Evolutionary conservation across 345 rosid species (phyloP), one percentile per base, ranked within the genome.

Genomic region (Durio zibethinus): DNA sequence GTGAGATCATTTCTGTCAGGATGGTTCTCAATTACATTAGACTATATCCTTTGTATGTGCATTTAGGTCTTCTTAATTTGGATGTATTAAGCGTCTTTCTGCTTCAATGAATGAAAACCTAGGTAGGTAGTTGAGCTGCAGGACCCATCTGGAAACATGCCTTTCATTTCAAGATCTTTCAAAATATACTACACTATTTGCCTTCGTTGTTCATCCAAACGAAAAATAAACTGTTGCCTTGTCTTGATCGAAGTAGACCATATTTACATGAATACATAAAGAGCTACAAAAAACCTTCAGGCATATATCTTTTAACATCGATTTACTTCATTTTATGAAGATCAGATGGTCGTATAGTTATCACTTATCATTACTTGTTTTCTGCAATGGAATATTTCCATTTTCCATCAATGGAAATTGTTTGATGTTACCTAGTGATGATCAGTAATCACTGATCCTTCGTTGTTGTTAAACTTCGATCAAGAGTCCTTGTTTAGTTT

Each of bases 121-220:
- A 31, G 43, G 43, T 52, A 71, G 74, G 16, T 7, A 50, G n/a
- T 50, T 16, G 54, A 50, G 18, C 5, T 50, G 54, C 6, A 50
- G 54, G 54, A 50, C 54, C 73, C 36, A 48, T 50, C 43, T 71
- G 43, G 38, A 50, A 48, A 48, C 43, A 54, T 73, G 50, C 64
- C 76, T 38, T 38, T 54, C 76, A 36, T 57, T 21, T 73, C 76
- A 42, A 54, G 16, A 56, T 27, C 43, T 72, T 71, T 53, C 16
- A 21, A 1, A 11, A 36, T 21, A 31, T 71, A 18, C 7, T 68
- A 5, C 25, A 45, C 38, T 21, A 25, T 69, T 47, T 27, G 38
- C 56, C 15, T 71, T 71, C 25, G 42, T 47, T 50, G 73, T 42
- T 68, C 73, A 25, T 68, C 10, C 53, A 43, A 50, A 71, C 59